These are phyloP conservation scores for Malus hybrid DNA, from an alignment of 331 rosid species.

Conservation along the genomic window DNA sequence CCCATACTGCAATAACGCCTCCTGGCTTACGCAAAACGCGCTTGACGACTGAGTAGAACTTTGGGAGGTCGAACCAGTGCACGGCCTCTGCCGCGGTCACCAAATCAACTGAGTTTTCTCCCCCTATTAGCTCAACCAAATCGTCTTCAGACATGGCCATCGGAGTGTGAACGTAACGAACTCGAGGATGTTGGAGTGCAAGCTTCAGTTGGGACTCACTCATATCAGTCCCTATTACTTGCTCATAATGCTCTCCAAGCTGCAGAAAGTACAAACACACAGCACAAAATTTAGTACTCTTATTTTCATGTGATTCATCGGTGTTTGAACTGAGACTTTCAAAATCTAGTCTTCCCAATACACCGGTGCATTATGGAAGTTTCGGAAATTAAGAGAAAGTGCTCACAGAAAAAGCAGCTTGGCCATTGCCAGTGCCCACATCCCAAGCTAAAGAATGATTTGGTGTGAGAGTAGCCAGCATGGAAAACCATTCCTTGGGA, in stretches of 20 bases:
- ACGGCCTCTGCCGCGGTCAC: conserved; percentile 16
- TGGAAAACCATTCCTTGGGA: conserved; percentile 21
- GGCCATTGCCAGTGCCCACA: conserved; percentile 24
- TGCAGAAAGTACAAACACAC: neutral
- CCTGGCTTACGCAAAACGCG: conserved; percentile 19
- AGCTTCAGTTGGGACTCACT: conserved; percentile 14
- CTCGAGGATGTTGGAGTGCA: conserved; percentile 17
- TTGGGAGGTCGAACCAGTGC: conserved; percentile 26
- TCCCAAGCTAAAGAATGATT: conserved; percentile 21
- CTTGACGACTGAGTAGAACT: conserved; percentile 4
- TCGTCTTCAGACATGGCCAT: conserved; percentile 4
- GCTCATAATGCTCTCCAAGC: conserved; percentile 13
- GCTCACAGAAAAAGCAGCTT: conserved; percentile 14
- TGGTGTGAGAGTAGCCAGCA: conserved; percentile 15
- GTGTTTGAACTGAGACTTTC: neutral
- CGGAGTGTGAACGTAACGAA: conserved; percentile 18
- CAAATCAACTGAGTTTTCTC: conserved; percentile 21
- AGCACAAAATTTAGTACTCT: no score
- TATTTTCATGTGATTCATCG: no score
- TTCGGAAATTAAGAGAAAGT: neutral
- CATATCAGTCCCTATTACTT: conserved; percentile 17
- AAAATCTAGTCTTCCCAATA: no score
- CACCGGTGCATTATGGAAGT: no score
- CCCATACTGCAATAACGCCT: conserved; percentile 20
- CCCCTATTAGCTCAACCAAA: conserved; percentile 10